Conservation (phyloP, 345 rosid species). For the Rubroshorea leprosula region DNA sequence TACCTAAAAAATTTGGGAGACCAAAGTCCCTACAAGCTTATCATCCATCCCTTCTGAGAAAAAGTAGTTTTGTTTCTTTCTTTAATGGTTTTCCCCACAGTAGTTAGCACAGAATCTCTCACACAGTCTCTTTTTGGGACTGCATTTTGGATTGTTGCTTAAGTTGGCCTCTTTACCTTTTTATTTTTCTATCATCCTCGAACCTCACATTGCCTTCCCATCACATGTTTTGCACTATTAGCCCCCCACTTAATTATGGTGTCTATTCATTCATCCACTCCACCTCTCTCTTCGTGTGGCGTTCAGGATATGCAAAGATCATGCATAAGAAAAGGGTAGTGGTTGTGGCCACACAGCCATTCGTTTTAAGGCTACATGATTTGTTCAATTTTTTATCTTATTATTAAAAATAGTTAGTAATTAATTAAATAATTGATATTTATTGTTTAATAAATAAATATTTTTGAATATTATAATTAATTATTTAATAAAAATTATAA, state of each 20-base stretch:
- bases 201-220: too few relatives aligned
- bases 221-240: neutral
- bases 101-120: constrained; percentile 20
- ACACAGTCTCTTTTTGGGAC: constrained; percentile 1
- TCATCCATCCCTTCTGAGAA: constrained; percentile 12
- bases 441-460: too few relatives aligned
- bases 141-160: constrained; percentile 16
- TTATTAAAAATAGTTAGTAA: too few relatives aligned
- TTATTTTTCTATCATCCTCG: constrained; percentile 9
- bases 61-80: constrained; percentile 20
- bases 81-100: constrained; percentile 1
- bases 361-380: too few relatives aligned
- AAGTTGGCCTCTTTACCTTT: constrained; percentile 13
- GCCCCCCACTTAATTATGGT: neutral
- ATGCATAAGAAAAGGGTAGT: too few relatives aligned
- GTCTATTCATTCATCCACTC: neutral
- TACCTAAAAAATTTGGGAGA: neutral
- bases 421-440: too few relatives aligned
- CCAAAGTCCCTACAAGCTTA: neutral
- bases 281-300: neutral
- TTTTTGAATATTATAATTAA: too few relatives aligned
- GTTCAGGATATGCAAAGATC: too few relatives aligned
- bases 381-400: too few relatives aligned
- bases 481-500: too few relatives aligned
- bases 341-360: too few relatives aligned